phyloP scores from a whole-genome alignment of 495 filamentous ascomycete species.

The Staphylotrichum tortipilum region DNA sequence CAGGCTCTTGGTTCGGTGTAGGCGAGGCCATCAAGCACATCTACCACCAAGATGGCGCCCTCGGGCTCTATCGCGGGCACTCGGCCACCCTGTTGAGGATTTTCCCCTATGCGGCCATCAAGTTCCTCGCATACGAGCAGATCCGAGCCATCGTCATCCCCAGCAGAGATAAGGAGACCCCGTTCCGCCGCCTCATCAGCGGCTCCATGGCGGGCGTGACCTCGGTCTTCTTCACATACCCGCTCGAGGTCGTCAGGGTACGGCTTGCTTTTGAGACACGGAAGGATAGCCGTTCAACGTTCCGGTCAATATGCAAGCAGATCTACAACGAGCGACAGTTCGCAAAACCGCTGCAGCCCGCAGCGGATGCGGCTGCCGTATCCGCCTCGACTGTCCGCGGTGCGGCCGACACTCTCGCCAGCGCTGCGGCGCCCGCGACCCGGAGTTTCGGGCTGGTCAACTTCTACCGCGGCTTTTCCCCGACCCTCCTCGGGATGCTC shows the following conservation, averaged over 20 bases:
- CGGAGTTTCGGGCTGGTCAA: conserved; percentile 67
- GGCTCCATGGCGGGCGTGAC: conserved; percentile 79
- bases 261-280: conserved; percentile 91
- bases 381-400: conserved; percentile 10
- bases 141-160: conserved; percentile 69
- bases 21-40: conserved; percentile 73
- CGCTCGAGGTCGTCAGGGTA: conserved; percentile 84
- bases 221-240: conserved; percentile 92
- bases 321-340: conserved; percentile 68
- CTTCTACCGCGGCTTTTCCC: conserved; percentile 90
- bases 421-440: conserved; percentile 21
- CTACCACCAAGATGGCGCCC: conserved; percentile 58
- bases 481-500: conserved; percentile 86
- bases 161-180: conserved; percentile 63
- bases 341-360: conserved; percentile 9
- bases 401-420: conserved; percentile 22
- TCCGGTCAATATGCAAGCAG: conserved; percentile 63
- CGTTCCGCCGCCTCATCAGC: conserved; percentile 63
- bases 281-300: conserved; percentile 51
- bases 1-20: conserved; percentile 76
- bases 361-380: conserved; percentile 1
- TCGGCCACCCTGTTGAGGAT: conserved; percentile 90
- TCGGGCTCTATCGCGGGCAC: conserved; percentile 84
- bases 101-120: conserved; percentile 95
- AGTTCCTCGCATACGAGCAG: conserved; percentile 96